Conservation (phyloP, 345 rosid species). For the Sapria himalayana region DNA sequence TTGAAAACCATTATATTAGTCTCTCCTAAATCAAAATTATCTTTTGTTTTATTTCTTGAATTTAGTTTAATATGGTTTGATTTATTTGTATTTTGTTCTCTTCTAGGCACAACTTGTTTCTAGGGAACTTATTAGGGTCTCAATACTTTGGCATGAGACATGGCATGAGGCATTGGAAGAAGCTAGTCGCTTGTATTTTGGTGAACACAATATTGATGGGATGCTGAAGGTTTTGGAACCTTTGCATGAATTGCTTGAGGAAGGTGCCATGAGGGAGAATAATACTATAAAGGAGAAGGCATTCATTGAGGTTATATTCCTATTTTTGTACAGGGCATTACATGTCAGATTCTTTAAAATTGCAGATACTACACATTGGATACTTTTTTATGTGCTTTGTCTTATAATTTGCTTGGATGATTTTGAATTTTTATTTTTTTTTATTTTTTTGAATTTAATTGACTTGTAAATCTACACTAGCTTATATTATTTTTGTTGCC, state of each 20-base stretch:
- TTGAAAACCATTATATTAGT: too few species aligned
- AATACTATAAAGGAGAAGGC: slow-evolving; percentile 75
- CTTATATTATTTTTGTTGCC: too few species aligned
- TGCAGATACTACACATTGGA: too few species aligned
- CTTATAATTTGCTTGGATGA: background rate
- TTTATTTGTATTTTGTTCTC: slow-evolving; percentile 2
- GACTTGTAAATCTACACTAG: background rate
- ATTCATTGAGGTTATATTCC: slow-evolving; percentile 58
- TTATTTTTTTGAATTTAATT: background rate
- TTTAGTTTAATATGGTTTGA: slow-evolving; percentile 5
- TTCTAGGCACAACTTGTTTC: slow-evolving; percentile 91
- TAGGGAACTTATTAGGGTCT: slow-evolving; percentile 76
- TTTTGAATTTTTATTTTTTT: slow-evolving; percentile 1
- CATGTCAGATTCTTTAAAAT: too few species aligned
- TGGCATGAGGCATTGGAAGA: slow-evolving; percentile 99
- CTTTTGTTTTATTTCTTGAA: too few species aligned
- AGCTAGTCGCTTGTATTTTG: slow-evolving; percentile 95
- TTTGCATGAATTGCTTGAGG: slow-evolving; percentile 70
- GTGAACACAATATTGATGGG: slow-evolving; percentile 92
- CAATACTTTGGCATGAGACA: slow-evolving; percentile 97
- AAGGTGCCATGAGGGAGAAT: slow-evolving; percentile 57
- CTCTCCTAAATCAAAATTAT: too few species aligned
- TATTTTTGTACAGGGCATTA: background rate
- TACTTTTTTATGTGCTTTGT: background rate
- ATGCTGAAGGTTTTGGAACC: slow-evolving; percentile 95